phyloP scores from a whole-genome alignment of 1,284 basidiomycete species.

The Puccinia hordei region DNA sequence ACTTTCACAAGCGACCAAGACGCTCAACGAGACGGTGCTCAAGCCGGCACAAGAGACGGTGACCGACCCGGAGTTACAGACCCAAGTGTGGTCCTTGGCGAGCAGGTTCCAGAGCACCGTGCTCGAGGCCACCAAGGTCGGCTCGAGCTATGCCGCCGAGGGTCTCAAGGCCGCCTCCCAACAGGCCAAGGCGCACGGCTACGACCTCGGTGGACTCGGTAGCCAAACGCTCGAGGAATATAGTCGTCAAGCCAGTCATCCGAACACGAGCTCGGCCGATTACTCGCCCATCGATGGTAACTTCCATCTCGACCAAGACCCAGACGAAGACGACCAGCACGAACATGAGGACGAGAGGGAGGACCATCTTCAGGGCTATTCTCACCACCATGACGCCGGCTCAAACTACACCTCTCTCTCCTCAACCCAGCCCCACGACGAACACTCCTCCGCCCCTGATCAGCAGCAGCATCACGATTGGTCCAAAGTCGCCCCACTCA shows the following conservation, averaged over 20 bases:
- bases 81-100: slow-evolving; percentile 46
- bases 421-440: background rate
- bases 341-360: slow-evolving; percentile 42
- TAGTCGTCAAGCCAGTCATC: background rate
- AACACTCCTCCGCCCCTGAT: background rate
- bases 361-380: slow-evolving; percentile 5
- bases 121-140: slow-evolving; percentile 38
- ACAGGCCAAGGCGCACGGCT: slow-evolving; percentile 42
- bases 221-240: slow-evolving; percentile 34
- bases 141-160: slow-evolving; percentile 41
- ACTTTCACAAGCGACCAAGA: slow-evolving; percentile 18
- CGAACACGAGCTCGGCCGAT: background rate
- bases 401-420: slow-evolving; percentile 5
- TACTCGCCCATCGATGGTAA: slow-evolving; percentile 26
- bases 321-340: slow-evolving; percentile 15
- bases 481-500: slow-evolving; percentile 32
- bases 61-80: slow-evolving; percentile 33
- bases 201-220: slow-evolving; percentile 40
- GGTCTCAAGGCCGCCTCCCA: slow-evolving; percentile 43
- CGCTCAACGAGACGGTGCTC: slow-evolving; percentile 36
- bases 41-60: slow-evolving; percentile 41
- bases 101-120: slow-evolving; percentile 33
- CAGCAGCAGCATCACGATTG: too few relatives aligned
- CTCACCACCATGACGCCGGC: slow-evolving; percentile 13
- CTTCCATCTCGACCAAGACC: slow-evolving; percentile 5